phyloP scores from a whole-genome alignment of 1,284 basidiomycete species.

The Tetrapyrgos nigripes region DNA sequence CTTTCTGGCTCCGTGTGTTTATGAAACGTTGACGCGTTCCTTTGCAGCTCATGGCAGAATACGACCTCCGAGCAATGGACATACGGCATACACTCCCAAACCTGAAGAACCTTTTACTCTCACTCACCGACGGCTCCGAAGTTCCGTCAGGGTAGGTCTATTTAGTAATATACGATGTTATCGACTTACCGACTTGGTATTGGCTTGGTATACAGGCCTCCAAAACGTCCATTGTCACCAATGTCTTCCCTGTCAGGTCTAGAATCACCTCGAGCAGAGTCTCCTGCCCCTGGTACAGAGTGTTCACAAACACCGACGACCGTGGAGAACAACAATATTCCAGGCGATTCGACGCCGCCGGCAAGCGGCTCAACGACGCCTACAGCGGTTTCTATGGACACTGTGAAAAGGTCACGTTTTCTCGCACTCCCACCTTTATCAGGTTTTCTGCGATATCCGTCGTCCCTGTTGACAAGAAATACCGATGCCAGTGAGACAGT shows the following conservation, averaged over 20 bases:
- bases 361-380: constrained; percentile 63
- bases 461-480: constrained; percentile 30
- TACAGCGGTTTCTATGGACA: constrained; percentile 42
- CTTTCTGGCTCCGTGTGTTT: constrained; percentile 12
- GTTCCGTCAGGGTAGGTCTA: constrained; percentile 51
- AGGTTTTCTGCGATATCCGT: constrained; percentile 68
- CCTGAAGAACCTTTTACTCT: constrained; percentile 91
- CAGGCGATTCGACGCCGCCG: constrained; percentile 46
- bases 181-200: background rate
- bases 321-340: constrained; percentile 32
- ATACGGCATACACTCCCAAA: constrained; percentile 97
- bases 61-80: constrained; percentile 87
- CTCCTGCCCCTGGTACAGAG: constrained; percentile 24
- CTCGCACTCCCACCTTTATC: constrained; percentile 67
- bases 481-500: background rate
- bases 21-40: constrained; percentile 21
- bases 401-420: constrained; percentile 43
- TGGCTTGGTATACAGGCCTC: constrained; percentile 4
- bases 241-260: constrained; percentile 22
- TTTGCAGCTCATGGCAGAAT: constrained; percentile 86
- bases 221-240: constrained; percentile 12
- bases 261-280: constrained; percentile 29
- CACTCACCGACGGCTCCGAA: constrained; percentile 74
- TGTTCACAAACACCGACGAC: constrained; percentile 45
- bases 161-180: background rate